Conservation (phyloP, 1,139 yeast species). For the Pichia sp. region DNA sequence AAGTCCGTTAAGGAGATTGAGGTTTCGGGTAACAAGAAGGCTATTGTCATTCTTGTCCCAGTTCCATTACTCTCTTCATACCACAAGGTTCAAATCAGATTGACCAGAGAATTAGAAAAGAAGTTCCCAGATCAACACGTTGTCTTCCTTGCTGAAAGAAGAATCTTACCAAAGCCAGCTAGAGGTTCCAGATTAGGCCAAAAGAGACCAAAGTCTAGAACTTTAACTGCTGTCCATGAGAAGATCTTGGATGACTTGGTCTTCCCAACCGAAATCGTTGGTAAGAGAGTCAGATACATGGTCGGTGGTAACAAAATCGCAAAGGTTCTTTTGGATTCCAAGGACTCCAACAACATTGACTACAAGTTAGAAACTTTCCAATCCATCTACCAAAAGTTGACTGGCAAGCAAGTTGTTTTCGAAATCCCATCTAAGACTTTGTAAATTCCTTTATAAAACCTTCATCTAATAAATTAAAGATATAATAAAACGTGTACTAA, state of each 20-base stretch:
- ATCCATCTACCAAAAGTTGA: slow-evolving; percentile 96
- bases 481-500: slow-evolving; percentile 6
- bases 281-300: slow-evolving; percentile 98
- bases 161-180: slow-evolving; percentile 97
- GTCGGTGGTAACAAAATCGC: slow-evolving; percentile 99
- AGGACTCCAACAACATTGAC: slow-evolving; percentile 96
- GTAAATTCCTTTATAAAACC: slow-evolving; percentile 36
- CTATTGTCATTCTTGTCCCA: slow-evolving; percentile 97
- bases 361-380: slow-evolving; percentile 99
- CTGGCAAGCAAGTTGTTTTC: slow-evolving; percentile 99
- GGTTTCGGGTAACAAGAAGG: slow-evolving; percentile 98
- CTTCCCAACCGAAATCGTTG: slow-evolving; percentile 98
- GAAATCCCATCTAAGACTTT: slow-evolving; percentile 86
- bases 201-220: slow-evolving; percentile 99
- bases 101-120: slow-evolving; percentile 99
- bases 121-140: slow-evolving; percentile 99
- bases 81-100: slow-evolving; percentile 97
- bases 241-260: slow-evolving; percentile 98
- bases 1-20: slow-evolving; percentile 98
- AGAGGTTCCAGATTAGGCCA: slow-evolving; percentile 88
- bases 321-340: slow-evolving; percentile 96
- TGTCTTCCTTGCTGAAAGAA: slow-evolving; percentile 99
- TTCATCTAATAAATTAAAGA: slow-evolving; percentile 11
- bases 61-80: slow-evolving; percentile 88
- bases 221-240: slow-evolving; percentile 98